Evolutionary conservation across 164 flowering plant genomes (phyloP), one percentile per base, ranked within the genome.

Genomic region (Platanus orientalis): DNA sequence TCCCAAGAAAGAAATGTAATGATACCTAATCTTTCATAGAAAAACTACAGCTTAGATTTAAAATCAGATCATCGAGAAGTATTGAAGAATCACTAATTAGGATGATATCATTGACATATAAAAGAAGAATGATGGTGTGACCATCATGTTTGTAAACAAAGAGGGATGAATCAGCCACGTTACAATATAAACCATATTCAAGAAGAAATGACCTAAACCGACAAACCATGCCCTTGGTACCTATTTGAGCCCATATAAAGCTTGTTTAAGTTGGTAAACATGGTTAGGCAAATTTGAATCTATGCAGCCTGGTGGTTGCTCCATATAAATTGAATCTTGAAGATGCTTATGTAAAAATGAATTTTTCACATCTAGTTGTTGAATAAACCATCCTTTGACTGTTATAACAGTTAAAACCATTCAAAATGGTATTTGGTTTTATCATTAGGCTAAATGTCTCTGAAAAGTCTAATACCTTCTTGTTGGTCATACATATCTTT

Each of bases 31-130:
- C 58, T 39, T 63, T 63, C 25, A 54, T 52, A 13, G 59, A 25
- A 24, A 49, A 63, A 14, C 30, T 23, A 14, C 1, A 0, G 0
- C 34, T 25, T 10, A 53, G 11, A 27, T 23, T 17, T 4, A 13
- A 1, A 60, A 19, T 16, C 34, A 60, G 1, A 6, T 25, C 3
- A 21, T 51, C 3, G 4, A 21, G 25, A 6, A 21, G 10, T 20
- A 10, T 13, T 4, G 23, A 5, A 25, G 3, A 44, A 28, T 26
- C 16, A 2, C 63, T 39, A 19, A 54, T 61, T 6, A 60, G 13
- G 16, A 60, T 12, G 30, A 48, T 60, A 25, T 48, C 26, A 11
- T n/a, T 42, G 20, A 61, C 63, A 26, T 47, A 61, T 19, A 61
- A n/a, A 2, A 61, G 26, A 3, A 48, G 17, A 14, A 61, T 2